Base-by-base conservation (phyloP, 2,329 filamentous ascomycete species). In the Pseudophaeomoniella oleicola region DNA sequence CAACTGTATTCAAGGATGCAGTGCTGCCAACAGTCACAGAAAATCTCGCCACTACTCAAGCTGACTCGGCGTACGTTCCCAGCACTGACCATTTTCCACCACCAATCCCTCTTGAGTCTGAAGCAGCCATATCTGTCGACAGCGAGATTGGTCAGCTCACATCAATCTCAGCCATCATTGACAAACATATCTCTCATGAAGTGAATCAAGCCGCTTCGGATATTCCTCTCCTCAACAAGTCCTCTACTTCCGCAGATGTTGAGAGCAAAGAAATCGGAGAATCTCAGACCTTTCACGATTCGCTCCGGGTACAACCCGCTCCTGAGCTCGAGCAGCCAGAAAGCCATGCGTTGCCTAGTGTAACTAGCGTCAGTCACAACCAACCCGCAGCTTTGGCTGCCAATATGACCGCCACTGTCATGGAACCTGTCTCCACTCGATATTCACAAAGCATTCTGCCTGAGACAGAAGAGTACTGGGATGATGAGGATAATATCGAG, bases 401-500 rank as follows among this genome's bases (percentile, higher is more conserved):
- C 14, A 27, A 39, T 17, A 37, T 32, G 17, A n/a, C 35, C 3
- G 39, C 38, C 4, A 19, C 27, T 5, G 16, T 27, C n/a, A 6
- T 27, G 9, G 22, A 27, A n/a, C 22, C 22, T 27, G n/a, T 27
- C 22, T n/a, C 6, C 22, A 27, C 9, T n/a, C 32, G 32, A 18
- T 34, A 17, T 19, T 34, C 11, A 17, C 32, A 34, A 17, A 48
- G 48, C 6, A 42, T 50, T 11, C 51, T 56, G 13, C 57, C 63
- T 5, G 75, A 78, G 45, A 58, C 68, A 0, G 79, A 84, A 46
- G 81, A 86, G 52, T 81, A 78, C 48, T 85, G 78, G 78, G 78
- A 83, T 16, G 70, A 76, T 12, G 79, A 88, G 16, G 81, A 82
- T 10, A 83, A 86, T 43, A 75, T 73, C 41, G 73, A 76, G 36